Evolutionary conservation across 2,329 filamentous ascomycete species (phyloP), one percentile per base, ranked within the genome.

Genomic region (Colletotrichum shisoi): DNA sequence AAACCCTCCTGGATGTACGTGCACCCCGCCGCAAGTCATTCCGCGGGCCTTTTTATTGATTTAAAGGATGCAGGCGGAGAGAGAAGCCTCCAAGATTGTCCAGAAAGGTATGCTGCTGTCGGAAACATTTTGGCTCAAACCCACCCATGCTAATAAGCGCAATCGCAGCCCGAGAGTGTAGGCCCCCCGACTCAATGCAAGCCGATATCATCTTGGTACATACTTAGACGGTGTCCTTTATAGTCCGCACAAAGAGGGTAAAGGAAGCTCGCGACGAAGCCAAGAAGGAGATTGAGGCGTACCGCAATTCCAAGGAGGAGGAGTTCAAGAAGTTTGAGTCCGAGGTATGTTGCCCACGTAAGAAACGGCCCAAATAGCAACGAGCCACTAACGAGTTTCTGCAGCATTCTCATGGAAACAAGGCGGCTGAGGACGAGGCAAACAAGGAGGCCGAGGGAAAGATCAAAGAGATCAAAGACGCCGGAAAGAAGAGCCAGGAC

Each of bases 71-170:
- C 73, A 98, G 94, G 94, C 95, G 74, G 95, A 99, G 87, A 91
- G 93, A 81, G 94, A 98, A 81, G 95, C 95, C 69, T 94, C 97
- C 82, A 97, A 97, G 87, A 99, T 99, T 79, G 94, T 99, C 66
- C 94, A 98, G 81, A 93, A 95, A 87, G 92, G 94, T 96, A 79
- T 69, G 83, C 15, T 27, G n/a, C 40, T 37, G n/a, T 19, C 7
- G 37, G 39, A 19, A 24, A 19, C 31, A 27, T 27, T n/a, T 40
- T 40, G 37, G 19, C 44, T 57, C 19, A 34, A 46, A 34, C 45
- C 11, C 17, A 21, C 15, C 45, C 31, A 11, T 24, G 15, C 56
- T 63, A 53, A 62, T 40, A 24, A 46, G 37, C 44, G 19, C 19
- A n/a, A 37, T 31, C 34, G 8, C 21, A 96, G 92, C 93, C 75